Evolutionary conservation across 2,329 filamentous ascomycete genomes (phyloP), one percentile per base, ranked within the genome.

Genomic region (Zelopaecilomyces penicillatus): DNA sequence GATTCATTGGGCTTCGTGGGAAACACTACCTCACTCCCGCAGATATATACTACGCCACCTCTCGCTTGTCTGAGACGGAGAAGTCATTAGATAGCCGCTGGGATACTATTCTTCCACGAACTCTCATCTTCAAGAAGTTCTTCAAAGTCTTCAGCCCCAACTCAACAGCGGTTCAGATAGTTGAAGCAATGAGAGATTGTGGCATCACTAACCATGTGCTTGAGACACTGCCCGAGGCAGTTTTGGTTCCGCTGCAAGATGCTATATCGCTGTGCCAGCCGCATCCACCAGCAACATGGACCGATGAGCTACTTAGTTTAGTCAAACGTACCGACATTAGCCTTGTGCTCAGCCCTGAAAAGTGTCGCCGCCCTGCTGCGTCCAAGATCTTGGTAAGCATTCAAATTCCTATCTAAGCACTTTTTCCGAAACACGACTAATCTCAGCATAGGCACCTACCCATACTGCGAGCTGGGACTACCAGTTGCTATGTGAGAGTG

Each of bases 301-400:
- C 78, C 10, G 74, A 74, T 36, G 74, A 79, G 1, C 68, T 95
- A 5, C 73, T 96, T 10, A 74, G 82, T 43, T 69, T 96, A 5
- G 80, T 96, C 9, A 84, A 87, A 42, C 79, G 93, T 48, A 82
- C 87, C 48, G 93, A 97, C 59, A 76, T 96, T 36, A 83, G 80
- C 52, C 73, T 81, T 37, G 72, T 87, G 7, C 68, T 87, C 41
- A 68, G 73, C 33, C 68, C 71, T 10, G 46, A 48, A 5, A 60
- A 59, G 44, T 56, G 56, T 9, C 57, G 55, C 6, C 58, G 56
- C 32, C 53, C 56, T 19, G 55, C 56, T 34, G 60, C 60, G 30
- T 60, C 65, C 3, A 69, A 66, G 41, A 60, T 74, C 34, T 56
- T 70, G 41, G 71, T 75, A 61, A 60, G 69, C 56, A 11, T 5